Base-by-base conservation (phyloP, 305 asterid species). In the Rubia balearica region DNA sequence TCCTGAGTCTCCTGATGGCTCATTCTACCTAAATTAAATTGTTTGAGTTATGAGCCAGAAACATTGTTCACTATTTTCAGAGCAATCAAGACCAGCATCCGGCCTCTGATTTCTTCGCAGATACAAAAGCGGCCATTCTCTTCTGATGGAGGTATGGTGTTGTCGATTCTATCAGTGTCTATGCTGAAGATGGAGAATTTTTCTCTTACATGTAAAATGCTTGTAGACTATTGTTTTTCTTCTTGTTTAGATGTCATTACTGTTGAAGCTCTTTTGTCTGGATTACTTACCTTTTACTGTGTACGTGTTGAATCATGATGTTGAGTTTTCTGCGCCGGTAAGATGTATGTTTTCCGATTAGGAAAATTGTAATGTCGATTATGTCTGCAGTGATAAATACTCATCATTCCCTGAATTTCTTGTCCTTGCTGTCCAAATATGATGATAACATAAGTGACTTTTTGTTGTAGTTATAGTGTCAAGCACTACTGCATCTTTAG, bases 41-140 rank as follows among this genome's bases (percentile, higher is more conserved):
- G 36, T 14, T 1, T 66, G 49, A 17, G 36, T 24, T 36, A 9
- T 22, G 40, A 16, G 19, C 14, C 30, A 67, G 42, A 7, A 24
- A 17, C 14, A 19, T 5, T 62, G 10, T 59, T 68, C 40, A 49
- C 61, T 69, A 56, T 69, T 43, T 82, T 77, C 91, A 92, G 98
- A 82, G 85, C 66, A 72, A 60, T 68, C 64, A 72, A 80, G 40
- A 72, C 76, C 79, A 70, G 55, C 80, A 69, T 76, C 76, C 83
- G 76, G 74, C 78, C 80, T 49, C 74, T 53, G 67, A 71, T 59
- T 63, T 69, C 65, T 70, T 36, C 70, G 74, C 86, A 73, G 73
- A 79, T 81, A 4, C 78, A 82, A 87, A 85, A 85, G 80, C 86
- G 89, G 78, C 40, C 79, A 36, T 87, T 82, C 75, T 82, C 88